These are phyloP conservation scores for Elsinoe necatrix DNA, from an alignment of 2,329 filamentous ascomycete species.

Conservation along the genomic window DNA sequence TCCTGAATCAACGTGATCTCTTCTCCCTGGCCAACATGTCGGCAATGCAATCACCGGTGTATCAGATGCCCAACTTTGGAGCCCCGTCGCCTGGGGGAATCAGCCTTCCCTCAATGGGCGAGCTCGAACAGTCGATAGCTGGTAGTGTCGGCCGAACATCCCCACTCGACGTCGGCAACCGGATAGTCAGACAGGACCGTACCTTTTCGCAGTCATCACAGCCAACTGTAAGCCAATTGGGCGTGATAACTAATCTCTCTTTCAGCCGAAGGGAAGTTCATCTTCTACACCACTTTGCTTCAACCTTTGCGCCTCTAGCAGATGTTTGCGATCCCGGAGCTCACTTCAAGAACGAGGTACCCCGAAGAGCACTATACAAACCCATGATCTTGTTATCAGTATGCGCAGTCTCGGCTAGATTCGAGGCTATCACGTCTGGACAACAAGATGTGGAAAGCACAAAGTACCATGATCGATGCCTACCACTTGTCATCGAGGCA, in stretches of 20 bases:
- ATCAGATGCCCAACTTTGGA: background rate
- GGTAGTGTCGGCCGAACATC: background rate
- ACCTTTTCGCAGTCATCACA: background rate
- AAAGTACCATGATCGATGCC: slow-evolving; percentile 29
- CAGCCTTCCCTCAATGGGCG: background rate
- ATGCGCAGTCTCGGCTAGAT: slow-evolving; percentile 30
- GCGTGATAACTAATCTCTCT: slow-evolving; percentile 16
- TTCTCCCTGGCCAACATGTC: background rate
- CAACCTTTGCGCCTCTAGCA: slow-evolving; percentile 30
- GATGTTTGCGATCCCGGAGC: slow-evolving; percentile 29
- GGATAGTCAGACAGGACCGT: background rate
- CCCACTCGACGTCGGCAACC: background rate
- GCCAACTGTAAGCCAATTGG: background rate
- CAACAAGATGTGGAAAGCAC: slow-evolving; percentile 25
- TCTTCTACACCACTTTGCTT: slow-evolving; percentile 26
- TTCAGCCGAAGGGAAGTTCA: slow-evolving; percentile 20
- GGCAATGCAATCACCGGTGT: background rate
- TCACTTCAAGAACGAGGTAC: slow-evolving; percentile 29
- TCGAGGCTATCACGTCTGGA: slow-evolving; percentile 24
- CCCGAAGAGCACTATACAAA: slow-evolving; percentile 26
- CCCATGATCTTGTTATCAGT: slow-evolving; percentile 29
- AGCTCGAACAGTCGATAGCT: background rate
- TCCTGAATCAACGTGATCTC: background rate
- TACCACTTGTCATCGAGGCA: slow-evolving; percentile 30
- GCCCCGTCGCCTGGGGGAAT: background rate